Base-by-base conservation (phyloP, 495 filamentous ascomycete genomes). In the Lasiosphaeriaceae sp. region DNA sequence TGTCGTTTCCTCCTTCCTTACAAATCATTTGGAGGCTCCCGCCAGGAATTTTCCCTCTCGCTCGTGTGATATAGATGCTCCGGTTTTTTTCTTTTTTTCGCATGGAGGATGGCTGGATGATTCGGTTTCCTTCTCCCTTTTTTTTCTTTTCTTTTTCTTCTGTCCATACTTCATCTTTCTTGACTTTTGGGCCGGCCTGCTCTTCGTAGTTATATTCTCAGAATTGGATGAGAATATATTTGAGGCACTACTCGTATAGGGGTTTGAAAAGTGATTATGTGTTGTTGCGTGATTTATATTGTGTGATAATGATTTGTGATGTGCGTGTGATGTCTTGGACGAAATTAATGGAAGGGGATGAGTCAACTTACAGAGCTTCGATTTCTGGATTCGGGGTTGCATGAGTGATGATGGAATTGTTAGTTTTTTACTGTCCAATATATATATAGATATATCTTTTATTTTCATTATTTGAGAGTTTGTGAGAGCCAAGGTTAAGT, bases 331-430 rank as follows among this genome's bases (percentile, higher is more conserved):
- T 5, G n/a, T 4, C 3, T 1, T 14, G 2, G 6, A 21, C 14
- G 14, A 17, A 17, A 4, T 14, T 1, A 2, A 47, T 5, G 8
- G 12, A 47, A 47, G 20, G 34, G n/a, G n/a, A n/a, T n/a, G n/a
- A n/a, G n/a, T n/a, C n/a, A 29, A 78, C 89, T 83, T 80, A 97
- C 92, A 97, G 68, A 11, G 92, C 87, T 73, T 96, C 92, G 60
- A 97, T 87, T 72, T 97, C 92, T 88, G 49, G 9, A 41, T 19
- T 11, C 24, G 9, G 47, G 4, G 43, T 20, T 11, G 2, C 9
- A 9, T 8, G 34, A 1, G 14, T 37, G 3, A 24, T 48, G 47
- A 34, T 11, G 34, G 47, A 22, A 16, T 43, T 43, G 39, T 37
- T n/a, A n/a, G n/a, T n/a, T n/a, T n/a, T n/a, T n/a, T n/a, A n/a